phyloP scores from a whole-genome alignment of 306 rosid genomes.

The Lupinus albus region DNA sequence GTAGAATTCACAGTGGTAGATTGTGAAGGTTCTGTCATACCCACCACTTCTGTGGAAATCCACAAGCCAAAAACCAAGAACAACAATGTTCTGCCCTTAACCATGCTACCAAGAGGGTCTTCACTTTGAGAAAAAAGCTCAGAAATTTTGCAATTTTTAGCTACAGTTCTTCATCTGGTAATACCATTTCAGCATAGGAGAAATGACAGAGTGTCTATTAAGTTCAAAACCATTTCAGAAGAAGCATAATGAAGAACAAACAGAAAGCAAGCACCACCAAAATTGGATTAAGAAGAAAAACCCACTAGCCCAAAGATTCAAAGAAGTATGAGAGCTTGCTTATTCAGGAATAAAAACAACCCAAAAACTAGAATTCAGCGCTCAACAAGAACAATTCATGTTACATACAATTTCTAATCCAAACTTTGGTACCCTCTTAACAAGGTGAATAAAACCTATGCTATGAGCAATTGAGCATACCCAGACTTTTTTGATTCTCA shows the following conservation, averaged over 20 bases:
- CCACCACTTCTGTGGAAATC: conserved; percentile 55
- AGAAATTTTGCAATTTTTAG: conserved; percentile 20
- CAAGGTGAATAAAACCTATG: conserved; percentile 2
- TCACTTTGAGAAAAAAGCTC: conserved; percentile 38
- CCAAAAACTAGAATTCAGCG: conserved; percentile 43
- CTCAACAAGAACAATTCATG: conserved; percentile 19
- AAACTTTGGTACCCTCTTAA: conserved; percentile 37
- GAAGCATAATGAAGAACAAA: conserved; percentile 28
- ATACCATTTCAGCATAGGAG: conserved; percentile 35
- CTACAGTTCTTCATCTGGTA: conserved; percentile 33
- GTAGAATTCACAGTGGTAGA: conserved; percentile 44
- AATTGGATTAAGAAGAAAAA: neutral
- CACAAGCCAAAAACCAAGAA: conserved; percentile 52
- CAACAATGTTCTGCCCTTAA: conserved; percentile 40
- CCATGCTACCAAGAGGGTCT: conserved; percentile 38
- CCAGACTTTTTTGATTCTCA: conserved; percentile 8
- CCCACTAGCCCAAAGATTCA: conserved; percentile 33
- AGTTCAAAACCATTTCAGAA: conserved; percentile 34
- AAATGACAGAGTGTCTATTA: conserved; percentile 39
- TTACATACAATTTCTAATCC: neutral
- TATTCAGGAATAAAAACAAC: conserved; percentile 21
- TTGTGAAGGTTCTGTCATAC: conserved; percentile 50
- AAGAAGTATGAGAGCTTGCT: conserved; percentile 8
- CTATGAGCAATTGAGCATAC: conserved; percentile 22
- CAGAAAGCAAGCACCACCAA: neutral